Conservation (phyloP, 306 rosid species). For the Cajanus cajan region DNA sequence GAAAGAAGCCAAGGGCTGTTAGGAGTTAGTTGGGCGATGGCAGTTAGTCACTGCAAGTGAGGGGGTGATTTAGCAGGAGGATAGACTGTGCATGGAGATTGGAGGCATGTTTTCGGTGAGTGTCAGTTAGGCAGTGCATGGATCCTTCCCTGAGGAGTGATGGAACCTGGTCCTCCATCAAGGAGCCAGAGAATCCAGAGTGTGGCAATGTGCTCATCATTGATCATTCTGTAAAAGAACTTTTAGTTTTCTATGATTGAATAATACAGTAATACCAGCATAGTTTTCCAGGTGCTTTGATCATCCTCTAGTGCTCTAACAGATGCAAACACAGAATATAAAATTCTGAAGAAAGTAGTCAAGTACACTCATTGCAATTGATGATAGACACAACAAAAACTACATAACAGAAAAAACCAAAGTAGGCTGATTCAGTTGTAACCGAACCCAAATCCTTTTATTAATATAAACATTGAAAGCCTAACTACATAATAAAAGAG, state of each 20-base stretch:
- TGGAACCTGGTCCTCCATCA: too few relatives aligned
- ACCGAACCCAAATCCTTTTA: neutral
- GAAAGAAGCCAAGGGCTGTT: neutral
- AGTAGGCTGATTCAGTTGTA: neutral
- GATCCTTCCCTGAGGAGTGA: neutral
- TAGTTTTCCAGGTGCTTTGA: too few relatives aligned
- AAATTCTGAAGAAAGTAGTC: neutral
- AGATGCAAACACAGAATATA: neutral
- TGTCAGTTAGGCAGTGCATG: neutral
- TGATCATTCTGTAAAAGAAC: neutral
- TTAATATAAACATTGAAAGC: constrained; percentile 10
- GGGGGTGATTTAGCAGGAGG: neutral
- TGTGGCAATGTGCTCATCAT: neutral
- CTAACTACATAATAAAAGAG: neutral
- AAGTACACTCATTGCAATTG: neutral
- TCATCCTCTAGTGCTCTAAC: neutral
- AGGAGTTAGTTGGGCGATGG: neutral
- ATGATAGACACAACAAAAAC: neutral
- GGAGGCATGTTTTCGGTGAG: neutral
- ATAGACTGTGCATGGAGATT: neutral
- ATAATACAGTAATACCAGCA: neutral
- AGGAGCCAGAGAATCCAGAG: neutral
- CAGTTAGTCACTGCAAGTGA: neutral
- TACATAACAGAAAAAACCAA: neutral
- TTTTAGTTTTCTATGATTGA: neutral